Evolutionary conservation across 1,284 basidiomycete species (phyloP).

Genomic region (Blastosporella zonata): DNA sequence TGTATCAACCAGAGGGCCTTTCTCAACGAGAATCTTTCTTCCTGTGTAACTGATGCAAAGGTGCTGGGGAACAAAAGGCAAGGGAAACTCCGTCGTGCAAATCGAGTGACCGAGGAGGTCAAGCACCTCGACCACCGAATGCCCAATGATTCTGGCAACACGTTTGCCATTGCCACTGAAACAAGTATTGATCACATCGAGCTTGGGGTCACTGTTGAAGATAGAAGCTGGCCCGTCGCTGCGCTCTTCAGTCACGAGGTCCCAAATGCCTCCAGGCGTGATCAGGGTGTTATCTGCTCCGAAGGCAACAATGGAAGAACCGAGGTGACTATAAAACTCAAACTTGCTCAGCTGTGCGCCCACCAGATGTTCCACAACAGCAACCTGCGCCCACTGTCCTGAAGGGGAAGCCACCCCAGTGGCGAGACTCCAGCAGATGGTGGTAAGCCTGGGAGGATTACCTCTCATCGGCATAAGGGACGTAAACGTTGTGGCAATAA

Average conservation of each 20-base stretch:
- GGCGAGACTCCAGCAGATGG: slow-evolving; percentile 3
- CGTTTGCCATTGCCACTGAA: slow-evolving; percentile 4
- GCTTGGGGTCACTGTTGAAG: background rate
- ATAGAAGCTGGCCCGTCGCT: background rate
- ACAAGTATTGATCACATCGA: background rate
- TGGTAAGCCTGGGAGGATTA: background rate
- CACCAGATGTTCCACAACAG: background rate
- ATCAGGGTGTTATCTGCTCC: background rate
- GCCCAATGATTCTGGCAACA: background rate
- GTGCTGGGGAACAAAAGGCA: too few species aligned
- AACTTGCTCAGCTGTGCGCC: background rate
- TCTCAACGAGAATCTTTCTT: too few species aligned
- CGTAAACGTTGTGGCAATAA: slow-evolving; percentile 3
- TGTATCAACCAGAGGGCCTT: too few species aligned
- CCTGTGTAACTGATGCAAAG: too few species aligned
- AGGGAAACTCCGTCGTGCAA: too few species aligned
- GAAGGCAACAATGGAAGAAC: slow-evolving; percentile 1
- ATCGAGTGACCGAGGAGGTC: too few species aligned
- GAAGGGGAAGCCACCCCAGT: background rate
- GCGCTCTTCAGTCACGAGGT: background rate
- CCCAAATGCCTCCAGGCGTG: background rate
- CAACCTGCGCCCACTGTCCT: slow-evolving; percentile 2
- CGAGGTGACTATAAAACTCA: background rate
- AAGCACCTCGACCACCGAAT: background rate
- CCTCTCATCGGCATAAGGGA: background rate